Base-by-base conservation (phyloP, 345 rosid genomes). In the Salix viminalis region DNA sequence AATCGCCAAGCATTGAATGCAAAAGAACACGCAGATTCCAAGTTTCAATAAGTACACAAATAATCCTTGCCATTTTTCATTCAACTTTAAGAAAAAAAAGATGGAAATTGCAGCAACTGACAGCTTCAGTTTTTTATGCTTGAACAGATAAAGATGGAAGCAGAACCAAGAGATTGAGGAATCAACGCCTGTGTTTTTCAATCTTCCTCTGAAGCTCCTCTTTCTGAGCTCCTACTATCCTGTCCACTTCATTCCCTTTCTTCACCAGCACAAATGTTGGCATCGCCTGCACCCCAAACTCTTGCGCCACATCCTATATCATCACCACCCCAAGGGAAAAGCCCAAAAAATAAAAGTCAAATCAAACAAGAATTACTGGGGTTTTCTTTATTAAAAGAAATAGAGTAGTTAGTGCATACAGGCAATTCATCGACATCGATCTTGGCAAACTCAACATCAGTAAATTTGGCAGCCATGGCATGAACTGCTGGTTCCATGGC, bases 261-360 rank as follows among this genome's bases (percentile, higher is more conserved):
- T 92, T 92, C 85, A 90, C 65, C 87, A 94, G 78, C 88, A 94
- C 93, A 83, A 94, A 94, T 1, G 98, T 94, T 15, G 98, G 98
- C 97, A 94, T 94, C 11, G 85, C 94, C 74, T 85, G 88, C 75
- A 92, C 93, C 19, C 84, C 80, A 72, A 90, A 94, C 67, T 91
- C 92, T 80, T 75, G 84, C 2, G 98, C 90, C 67, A 92, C 94
- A 65, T 88, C 92, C 97, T 94, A 76, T 34, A 69, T 54, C 48
- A 36, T 66, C 46, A 39, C 64, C 44, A 14, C 41, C 71, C 6
- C 34, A 1, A 39, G 41, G 39, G n/a, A 46, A 46, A 32, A 65
- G 5, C 60, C 60, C n/a, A 30, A 11, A 36, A 36, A 36, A 42
- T 12, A 14, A 71, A 12, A 37, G 41, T 58, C 54, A 44, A 28